Base-by-base conservation (phyloP, 176 grass and related monocot genomes). In the Triticum turgidum region DNA sequence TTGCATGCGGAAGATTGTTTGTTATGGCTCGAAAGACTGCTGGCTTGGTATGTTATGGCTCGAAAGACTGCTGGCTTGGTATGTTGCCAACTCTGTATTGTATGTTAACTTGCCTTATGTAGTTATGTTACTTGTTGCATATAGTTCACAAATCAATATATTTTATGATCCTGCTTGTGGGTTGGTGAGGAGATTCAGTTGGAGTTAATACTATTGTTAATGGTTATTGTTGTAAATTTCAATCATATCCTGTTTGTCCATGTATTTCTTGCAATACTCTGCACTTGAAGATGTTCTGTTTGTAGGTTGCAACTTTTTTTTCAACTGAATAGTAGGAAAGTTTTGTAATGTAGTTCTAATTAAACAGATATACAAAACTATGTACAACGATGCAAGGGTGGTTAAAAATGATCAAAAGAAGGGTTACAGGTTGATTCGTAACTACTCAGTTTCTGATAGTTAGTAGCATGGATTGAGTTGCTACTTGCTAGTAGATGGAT, bases 121-220 rank as follows among this genome's bases (percentile, higher is more conserved):
- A 68, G 41, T 85, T 52, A 39, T 91, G 62, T 81, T 80, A 79
- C 47, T 64, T 64, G 54, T 61, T 91, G 77, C 82, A 85, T 91
- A 91, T 88, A 91, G 77, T 71, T 88, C 4, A 85, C 9, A 13
- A 76, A 82, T 88, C 51, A 56, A 82, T 75, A 81, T 77, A 71
- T 69, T 78, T 80, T 29, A 79, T 49, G 33, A 51, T 83, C 61
- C 65, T 81, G 70, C 52, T 79, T 78, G 30, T 64, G 47, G 37
- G 51, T 78, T 71, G 18, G 15, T 24, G 21, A 44, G 51, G 71
- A 71, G 77, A 35, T 54, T 29, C 9, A 62, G 17, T 33, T 66
- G 35, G 56, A 54, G 24, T 73, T 61, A 25, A 85, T 79, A 41
- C 5, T 59, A 3, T 45, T 21, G 11, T 44, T 64, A 20, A 13